Conservation (phyloP, 768 basidiomycete genomes). For the Boletus huronensis region DNA sequence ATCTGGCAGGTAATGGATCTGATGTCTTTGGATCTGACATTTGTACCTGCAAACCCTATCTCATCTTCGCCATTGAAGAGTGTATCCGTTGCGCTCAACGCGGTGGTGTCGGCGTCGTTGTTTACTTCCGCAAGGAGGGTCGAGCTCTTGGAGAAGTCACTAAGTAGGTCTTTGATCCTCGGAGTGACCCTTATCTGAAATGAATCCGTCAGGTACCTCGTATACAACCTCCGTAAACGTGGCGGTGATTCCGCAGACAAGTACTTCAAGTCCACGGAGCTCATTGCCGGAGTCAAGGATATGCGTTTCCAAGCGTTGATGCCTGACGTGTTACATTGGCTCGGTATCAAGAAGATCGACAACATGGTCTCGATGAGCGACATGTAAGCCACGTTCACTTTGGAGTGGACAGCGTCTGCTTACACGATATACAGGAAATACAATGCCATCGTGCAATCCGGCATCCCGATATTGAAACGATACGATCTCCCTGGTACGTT, state of each 20-base stretch:
- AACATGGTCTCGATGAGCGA: conserved; percentile 91
- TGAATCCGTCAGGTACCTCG: conserved; percentile 60
- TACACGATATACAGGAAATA: conserved; percentile 63
- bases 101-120: conserved; percentile 88
- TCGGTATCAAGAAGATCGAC: conserved; percentile 87
- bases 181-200: not conserved
- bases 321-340: conserved; percentile 95
- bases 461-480: conserved; percentile 74
- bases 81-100: conserved; percentile 79
- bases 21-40: conserved; percentile 96
- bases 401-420: not conserved
- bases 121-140: conserved; percentile 95
- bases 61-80: conserved; percentile 90
- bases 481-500: conserved; percentile 82
- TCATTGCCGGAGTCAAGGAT: conserved; percentile 92
- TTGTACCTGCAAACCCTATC: conserved; percentile 91
- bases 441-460: conserved; percentile 86
- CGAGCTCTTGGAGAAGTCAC: conserved; percentile 92
- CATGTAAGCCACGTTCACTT: conserved; percentile 42
- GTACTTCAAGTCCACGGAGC: conserved; percentile 92
- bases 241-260: conserved; percentile 89
- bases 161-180: conserved; percentile 48
- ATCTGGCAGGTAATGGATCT: conserved; percentile 73
- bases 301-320: conserved; percentile 94
- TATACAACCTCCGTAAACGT: conserved; percentile 95